Evolutionary conservation across 2,329 filamentous ascomycete genomes (phyloP), one percentile per base, ranked within the genome.

Genomic region (Pseudocercospora fuligena): DNA sequence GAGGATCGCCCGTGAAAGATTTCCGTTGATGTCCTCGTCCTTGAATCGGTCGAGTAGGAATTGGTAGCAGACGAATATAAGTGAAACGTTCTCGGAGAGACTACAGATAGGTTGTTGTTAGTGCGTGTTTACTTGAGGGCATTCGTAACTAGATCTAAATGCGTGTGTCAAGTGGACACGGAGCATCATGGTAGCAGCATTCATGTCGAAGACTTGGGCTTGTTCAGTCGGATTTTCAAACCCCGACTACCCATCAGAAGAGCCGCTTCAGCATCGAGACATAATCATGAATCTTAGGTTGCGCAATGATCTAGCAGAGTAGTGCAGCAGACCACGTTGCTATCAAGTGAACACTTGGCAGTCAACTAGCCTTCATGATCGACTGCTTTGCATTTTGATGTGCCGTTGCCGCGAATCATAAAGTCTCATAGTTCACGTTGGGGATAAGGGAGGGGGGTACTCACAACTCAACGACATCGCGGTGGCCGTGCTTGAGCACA

Each of bases 31-130:
- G 63, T 85, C 83, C 54, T 82, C 79, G 51, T 77, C 77, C 73
- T 80, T 81, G 70, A 80, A 77, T 11, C 82, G 77, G 68, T 85
- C 83, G 57, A 82, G 78, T 63, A 85, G 73, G 71, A 85, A 83
- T 68, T 82, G 81, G 70, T 83, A 83, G 70, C 80, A 82, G 43
- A 83, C 69, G 69, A 80, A 82, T 57, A 84, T 67, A 58, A 85
- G 81, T 11, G 78, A 64, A 3, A 66, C 33, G 60, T 79, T 79
- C 62, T 78, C 74, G 21, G 67, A 57, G 6, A 72, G 67, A 61
- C 70, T 72, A 63, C 21, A 27, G 19, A 40, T 11, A 27, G n/a
- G 27, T 29, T 21, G 43, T 23, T 43, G 65, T 69, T 60, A 71
- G 69, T 61, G n/a, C 31, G 46, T 36, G 43, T 56, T 33, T 36